Evolutionary conservation across 306 rosid species (phyloP).

Genomic region (Mimosa bimucronata): DNA sequence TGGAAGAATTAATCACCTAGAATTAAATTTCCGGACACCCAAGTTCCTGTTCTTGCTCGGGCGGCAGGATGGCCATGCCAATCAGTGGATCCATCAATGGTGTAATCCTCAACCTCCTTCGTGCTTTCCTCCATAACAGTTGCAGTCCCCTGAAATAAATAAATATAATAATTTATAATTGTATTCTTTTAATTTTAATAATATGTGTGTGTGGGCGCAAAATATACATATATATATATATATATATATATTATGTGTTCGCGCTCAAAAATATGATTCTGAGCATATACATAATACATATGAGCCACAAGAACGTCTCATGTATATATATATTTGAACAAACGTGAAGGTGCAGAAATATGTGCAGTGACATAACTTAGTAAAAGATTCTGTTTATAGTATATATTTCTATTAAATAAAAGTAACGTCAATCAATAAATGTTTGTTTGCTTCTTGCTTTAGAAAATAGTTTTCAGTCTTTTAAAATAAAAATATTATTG

Average conservation of each 20-base stretch:
- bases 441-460: not conserved
- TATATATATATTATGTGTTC: too few species aligned
- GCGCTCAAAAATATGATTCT: too few species aligned
- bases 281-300: too few species aligned
- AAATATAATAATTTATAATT: not conserved
- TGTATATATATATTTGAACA: not conserved
- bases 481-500: not conserved
- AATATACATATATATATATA: too few species aligned
- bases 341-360: not conserved
- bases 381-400: not conserved
- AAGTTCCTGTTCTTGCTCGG: slow-evolving; percentile 55
- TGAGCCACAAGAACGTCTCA: not conserved
- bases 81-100: slow-evolving; percentile 68
- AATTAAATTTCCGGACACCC: slow-evolving; percentile 67
- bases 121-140: slow-evolving; percentile 18
- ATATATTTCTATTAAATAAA: not conserved
- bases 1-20: slow-evolving; percentile 60
- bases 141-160: slow-evolving; percentile 39
- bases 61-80: slow-evolving; percentile 63
- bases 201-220: not conserved
- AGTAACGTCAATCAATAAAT: not conserved
- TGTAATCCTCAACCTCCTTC: slow-evolving; percentile 37
- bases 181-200: not conserved
- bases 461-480: not conserved
- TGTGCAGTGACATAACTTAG: not conserved